Conservation (phyloP, 768 basidiomycete species). For the Clitopilus passeckerianus region DNA sequence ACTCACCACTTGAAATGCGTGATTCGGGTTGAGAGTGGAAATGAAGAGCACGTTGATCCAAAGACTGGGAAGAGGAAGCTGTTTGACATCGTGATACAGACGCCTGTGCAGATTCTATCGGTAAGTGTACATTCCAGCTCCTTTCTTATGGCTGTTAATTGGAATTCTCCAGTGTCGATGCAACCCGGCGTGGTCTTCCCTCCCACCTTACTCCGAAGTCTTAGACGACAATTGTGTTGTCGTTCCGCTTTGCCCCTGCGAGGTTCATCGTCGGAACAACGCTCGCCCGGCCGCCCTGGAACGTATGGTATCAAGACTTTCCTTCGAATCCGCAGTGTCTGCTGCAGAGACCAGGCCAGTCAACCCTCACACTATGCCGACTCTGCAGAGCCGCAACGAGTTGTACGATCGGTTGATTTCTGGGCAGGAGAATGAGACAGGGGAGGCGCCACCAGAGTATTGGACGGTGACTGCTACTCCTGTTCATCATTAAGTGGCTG, state of each 20-base stretch:
- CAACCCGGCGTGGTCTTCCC: constrained; percentile 71
- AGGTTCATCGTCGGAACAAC: constrained; percentile 13
- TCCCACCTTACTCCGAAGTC: constrained; percentile 68
- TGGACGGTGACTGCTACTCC: constrained; percentile 14
- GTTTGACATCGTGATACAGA: constrained; percentile 84
- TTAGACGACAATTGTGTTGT: constrained; percentile 30
- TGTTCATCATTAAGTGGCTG: background rate
- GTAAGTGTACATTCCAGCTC: constrained; percentile 36
- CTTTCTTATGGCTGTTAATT: background rate
- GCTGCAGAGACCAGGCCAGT: constrained; percentile 31
- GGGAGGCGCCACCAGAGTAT: constrained; percentile 86
- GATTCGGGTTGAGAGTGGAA: constrained; percentile 79
- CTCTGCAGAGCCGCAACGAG: constrained; percentile 34
- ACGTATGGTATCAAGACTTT: constrained; percentile 25
- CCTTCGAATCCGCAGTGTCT: constrained; percentile 29
- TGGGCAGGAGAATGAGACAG: constrained; percentile 75
- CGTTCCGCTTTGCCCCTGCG: constrained; percentile 44
- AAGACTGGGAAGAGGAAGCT: constrained; percentile 73
- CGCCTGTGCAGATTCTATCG: constrained; percentile 83
- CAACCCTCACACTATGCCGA: constrained; percentile 20
- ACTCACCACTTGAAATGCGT: constrained; percentile 77
- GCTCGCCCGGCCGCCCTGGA: constrained; percentile 15
- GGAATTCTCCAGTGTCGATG: constrained; percentile 62
- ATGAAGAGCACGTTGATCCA: constrained; percentile 55
- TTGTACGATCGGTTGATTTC: constrained; percentile 79